Percentiles rank a stretch among this genome's conserved stretches.
Conservation (phyloP, 2,329 filamentous ascomycete species). For the Escovopsis sp. region DNA sequence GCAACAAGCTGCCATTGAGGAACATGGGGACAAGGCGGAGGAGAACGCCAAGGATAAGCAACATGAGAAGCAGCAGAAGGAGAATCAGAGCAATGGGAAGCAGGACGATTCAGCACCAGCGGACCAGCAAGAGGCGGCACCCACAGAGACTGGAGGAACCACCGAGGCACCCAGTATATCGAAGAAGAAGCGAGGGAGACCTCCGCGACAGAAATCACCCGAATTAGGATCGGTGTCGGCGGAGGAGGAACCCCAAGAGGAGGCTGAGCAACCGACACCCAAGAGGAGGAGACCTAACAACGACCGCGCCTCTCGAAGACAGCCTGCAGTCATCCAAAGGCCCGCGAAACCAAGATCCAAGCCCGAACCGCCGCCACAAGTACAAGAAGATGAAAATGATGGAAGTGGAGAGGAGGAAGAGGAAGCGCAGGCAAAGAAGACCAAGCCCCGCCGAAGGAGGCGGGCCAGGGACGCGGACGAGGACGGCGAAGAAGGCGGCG, state of each 20-base stretch:
- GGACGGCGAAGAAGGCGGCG: too few relatives aligned
- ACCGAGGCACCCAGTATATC: conserved; percentile 27
- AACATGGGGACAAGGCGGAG: conserved; percentile 5
- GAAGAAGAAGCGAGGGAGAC: conserved; percentile 28
- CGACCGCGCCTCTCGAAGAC: conserved; percentile 30
- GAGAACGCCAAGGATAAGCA: conserved; percentile 5
- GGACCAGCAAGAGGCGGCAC: conserved; percentile 24
- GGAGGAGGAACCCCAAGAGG: conserved; percentile 18
- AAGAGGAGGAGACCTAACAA: conserved; percentile 23
- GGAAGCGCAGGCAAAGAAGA: conserved; percentile 3
- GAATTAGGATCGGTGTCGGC: conserved; percentile 24
- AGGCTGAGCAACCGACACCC: conserved; percentile 14
- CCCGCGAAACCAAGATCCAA: conserved; percentile 5
- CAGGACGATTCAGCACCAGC: too few relatives aligned
- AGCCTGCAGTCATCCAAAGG: conserved; percentile 15
- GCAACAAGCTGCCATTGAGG: not conserved
- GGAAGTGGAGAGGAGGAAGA: conserved; percentile 2
- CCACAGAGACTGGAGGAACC: conserved; percentile 28
- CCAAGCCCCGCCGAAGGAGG: conserved; percentile 11
- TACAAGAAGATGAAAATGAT: too few relatives aligned
- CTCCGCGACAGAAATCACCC: conserved; percentile 22
- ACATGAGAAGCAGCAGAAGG: conserved; percentile 8
- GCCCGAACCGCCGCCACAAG: not conserved
- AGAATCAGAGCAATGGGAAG: too few relatives aligned
- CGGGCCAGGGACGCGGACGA: conserved; percentile 12